These are phyloP conservation scores for Cyberlindnera xishuangbannaensis DNA, from an alignment of 805 yeast genomes.

Conservation along the genomic window DNA sequence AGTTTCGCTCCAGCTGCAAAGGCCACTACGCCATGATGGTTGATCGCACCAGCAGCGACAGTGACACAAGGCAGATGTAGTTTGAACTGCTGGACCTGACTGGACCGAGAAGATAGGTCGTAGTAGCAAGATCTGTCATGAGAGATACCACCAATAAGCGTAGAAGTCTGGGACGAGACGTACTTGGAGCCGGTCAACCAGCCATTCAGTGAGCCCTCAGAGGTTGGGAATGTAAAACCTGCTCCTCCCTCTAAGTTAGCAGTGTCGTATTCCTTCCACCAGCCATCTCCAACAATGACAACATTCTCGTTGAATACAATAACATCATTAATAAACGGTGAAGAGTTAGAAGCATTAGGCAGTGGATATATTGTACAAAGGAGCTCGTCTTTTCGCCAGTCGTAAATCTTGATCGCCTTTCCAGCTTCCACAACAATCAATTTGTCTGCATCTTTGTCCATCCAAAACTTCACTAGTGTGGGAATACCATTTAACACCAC, in stretches of 20 bases:
- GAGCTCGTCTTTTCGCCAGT: conserved; percentile 29
- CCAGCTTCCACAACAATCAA: conserved; percentile 30
- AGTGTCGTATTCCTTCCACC: conserved; percentile 28
- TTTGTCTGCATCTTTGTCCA: conserved; percentile 27
- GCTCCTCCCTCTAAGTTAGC: conserved; percentile 27
- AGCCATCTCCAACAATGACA: conserved; percentile 29
- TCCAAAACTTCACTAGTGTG: conserved; percentile 28
- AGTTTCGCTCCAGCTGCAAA: conserved; percentile 21
- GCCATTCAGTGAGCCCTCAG: conserved; percentile 17
- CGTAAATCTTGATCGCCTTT: conserved; percentile 26
- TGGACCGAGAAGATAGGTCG: conserved; percentile 15
- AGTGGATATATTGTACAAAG: conserved; percentile 28
- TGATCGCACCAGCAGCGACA: conserved; percentile 21
- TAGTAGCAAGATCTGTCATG: conserved; percentile 22
- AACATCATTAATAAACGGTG: conserved; percentile 18
- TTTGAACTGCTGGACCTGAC: conserved; percentile 19
- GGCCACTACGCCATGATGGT: conserved; percentile 20
- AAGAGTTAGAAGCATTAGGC: conserved; percentile 15
- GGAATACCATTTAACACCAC: conserved; percentile 20
- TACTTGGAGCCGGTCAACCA: conserved; percentile 18
- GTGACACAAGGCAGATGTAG: conserved; percentile 17
- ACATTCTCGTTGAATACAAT: conserved; percentile 21
- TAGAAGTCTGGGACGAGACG: conserved; percentile 11
- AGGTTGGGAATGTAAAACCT: conserved; percentile 26
- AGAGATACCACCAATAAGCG: conserved; percentile 20